These are phyloP conservation scores for Babesia sp. DNA, from an alignment of 169 alveolate genomes.

Conservation along the genomic window DNA sequence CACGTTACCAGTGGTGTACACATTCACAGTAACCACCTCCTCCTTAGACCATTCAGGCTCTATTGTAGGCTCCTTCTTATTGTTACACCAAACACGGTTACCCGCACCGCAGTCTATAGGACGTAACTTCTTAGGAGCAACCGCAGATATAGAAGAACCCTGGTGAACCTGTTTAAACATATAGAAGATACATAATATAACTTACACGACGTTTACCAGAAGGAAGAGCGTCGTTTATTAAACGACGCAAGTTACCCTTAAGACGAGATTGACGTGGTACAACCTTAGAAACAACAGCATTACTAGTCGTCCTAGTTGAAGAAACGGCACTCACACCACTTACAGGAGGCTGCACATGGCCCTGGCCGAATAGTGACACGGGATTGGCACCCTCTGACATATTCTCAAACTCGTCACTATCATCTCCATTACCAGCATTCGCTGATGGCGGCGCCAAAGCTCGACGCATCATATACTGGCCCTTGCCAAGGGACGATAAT, in stretches of 20 bases:
- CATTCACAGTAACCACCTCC: slow-evolving; percentile 72
- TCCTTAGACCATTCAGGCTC: slow-evolving; percentile 33
- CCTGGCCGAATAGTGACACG: slow-evolving; percentile 3
- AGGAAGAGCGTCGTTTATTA: slow-evolving; percentile 25
- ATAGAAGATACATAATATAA: background rate
- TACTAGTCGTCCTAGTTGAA: background rate
- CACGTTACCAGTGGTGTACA: slow-evolving; percentile 75
- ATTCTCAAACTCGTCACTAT: slow-evolving; percentile 12
- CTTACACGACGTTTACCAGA: slow-evolving; percentile 51
- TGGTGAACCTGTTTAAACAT: background rate
- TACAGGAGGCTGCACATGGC: background rate
- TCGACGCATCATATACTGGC: background rate
- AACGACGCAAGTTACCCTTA: slow-evolving; percentile 24
- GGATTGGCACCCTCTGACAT: background rate
- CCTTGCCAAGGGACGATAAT: background rate
- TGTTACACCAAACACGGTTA: slow-evolving; percentile 4
- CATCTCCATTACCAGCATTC: background rate
- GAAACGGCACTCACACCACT: background rate
- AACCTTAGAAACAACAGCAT: background rate
- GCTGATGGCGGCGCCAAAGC: background rate
- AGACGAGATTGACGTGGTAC: background rate
- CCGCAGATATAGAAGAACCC: slow-evolving; percentile 1
- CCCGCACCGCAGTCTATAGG: slow-evolving; percentile 1
- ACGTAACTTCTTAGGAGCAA: background rate
- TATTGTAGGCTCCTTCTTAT: background rate